Base-by-base conservation (phyloP, 768 basidiomycete species). In the Hypsizygus marmoreus region DNA sequence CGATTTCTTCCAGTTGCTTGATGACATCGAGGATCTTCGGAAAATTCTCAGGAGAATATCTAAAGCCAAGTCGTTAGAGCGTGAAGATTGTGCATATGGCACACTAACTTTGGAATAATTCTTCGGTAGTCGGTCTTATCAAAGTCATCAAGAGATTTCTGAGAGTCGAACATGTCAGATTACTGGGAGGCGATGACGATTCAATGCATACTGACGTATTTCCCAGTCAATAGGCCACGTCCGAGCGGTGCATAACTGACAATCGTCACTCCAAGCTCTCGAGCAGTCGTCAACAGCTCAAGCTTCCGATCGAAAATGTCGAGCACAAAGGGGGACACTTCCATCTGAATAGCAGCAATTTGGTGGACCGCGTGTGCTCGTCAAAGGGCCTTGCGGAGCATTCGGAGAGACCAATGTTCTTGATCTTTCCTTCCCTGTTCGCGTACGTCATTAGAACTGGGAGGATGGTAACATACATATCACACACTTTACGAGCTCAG, bases 331-430 rank as follows among this genome's bases (percentile, higher is more conserved):
- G 72, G 68, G 0, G 70, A 72, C 43, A 71, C 74, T 56, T 75
- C 74, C 37, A 74, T 62, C 52, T 77, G 70, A 4, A 75, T 44
- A 0, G 76, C 72, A 9, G 73, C 47, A 49, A 76, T 73, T 4
- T 73, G 73, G 54, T 76, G 73, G 5, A 76, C 66, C 4, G 71
- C 70, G 46, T 72, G 64, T 7, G 77, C 78, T 5, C 79, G 73
- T 23, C 76, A 70, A 28, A 80, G 62, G n/a, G 72, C 70, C 4
- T 55, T 4, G 69, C 70, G 8, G 71, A 72, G 49, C 68, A 70
- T 53, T 81, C 79, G 6, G 75, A 80, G 12, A 80, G 63, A n/a
- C 79, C 76, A 23, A 80, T 60, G 49, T 79, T 72, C 48, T 72
- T 74, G 38, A 77, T 67, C 49, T 74, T 72, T 7, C 72, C 65